Base-by-base conservation (phyloP, 352 stramenopile genomes). In the Pythium brachiatum region DNA sequence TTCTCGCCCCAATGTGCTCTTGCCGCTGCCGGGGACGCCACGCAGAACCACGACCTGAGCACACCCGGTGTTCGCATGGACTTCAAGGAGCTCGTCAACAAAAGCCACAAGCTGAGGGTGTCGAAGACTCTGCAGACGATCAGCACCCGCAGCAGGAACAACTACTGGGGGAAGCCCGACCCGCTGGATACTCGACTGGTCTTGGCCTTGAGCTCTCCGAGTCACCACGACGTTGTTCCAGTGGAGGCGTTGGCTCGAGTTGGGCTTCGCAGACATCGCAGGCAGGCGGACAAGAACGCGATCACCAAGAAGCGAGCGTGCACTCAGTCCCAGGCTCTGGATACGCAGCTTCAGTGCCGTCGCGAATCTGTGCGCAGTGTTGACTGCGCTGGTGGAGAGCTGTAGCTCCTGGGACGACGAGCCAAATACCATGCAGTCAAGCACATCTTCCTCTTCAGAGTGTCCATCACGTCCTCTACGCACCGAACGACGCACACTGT, bases 1-100 rank as follows among this genome's bases (percentile, higher is more conserved):
- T 26, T 86, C 79, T 2, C 63, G 66, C 8, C 69, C 60, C 15
- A 91, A 53, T 2, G 79, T 78, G 61, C 79, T 91, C 60, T 92
- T 92, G 15, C 83, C 83, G 58, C 81, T 90, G 0, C 83, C 83
- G 2, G 83, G 83, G 34, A 92, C 86, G 12, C 83, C 83, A 50
- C 83, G 70, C 38, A 92, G 57, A 36, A 92, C 81, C 44, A 90
- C 68, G 7, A 89, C 80, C 8, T 80, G 57, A 3, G 70, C 60
- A n/a, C 52, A 60, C 18, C 57, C 58, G 0, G 59, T 51, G 32
- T 48, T 46, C 15, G 31, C 20, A 23, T 70, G 74, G 9, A 71
- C 48, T 25, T 47, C 38, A 18, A 92, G 20, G 59, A 88, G 74
- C 6, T 65, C 57, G 16, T 79, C 65, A 2, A 88, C 71, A 55